Percentiles rank a stretch among this genome's conserved stretches.
Conservation (phyloP, 192 early-diverging fungal genomes). For the Gonapodya prolifera region DNA sequence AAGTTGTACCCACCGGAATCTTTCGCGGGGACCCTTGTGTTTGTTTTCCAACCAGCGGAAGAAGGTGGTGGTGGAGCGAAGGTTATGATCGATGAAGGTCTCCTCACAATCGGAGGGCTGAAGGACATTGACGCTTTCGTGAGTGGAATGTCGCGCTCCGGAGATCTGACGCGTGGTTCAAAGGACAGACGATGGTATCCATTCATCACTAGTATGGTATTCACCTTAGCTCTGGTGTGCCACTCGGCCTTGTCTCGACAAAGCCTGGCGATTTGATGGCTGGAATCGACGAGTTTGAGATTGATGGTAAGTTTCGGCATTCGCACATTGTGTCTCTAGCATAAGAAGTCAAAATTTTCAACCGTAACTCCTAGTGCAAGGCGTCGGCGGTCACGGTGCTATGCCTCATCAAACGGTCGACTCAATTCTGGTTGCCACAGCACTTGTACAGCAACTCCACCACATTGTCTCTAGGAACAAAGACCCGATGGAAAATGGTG, state of each 20-base stretch:
- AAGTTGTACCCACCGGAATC: not conserved
- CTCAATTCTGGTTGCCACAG: not conserved
- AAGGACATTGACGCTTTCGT: slow-evolving; percentile 1
- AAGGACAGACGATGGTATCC: not conserved
- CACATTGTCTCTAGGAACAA: not conserved
- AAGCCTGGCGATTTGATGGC: not conserved
- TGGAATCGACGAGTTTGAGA: not conserved
- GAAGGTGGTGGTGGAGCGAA: not conserved
- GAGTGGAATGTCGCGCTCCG: too few species aligned
- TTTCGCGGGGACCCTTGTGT: not conserved
- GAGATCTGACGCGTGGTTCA: too few species aligned
- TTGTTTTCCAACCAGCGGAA: not conserved
- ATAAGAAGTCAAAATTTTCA: not conserved
- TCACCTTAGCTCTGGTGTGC: not conserved
- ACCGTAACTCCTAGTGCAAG: too few species aligned
- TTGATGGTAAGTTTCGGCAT: slow-evolving; percentile 1
- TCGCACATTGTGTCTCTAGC: not conserved
- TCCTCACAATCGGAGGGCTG: not conserved
- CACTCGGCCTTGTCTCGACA: not conserved
- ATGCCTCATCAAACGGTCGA: not conserved
- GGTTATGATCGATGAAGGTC: not conserved
- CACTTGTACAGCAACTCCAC: not conserved
- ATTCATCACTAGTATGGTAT: not conserved
- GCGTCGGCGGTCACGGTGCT: not conserved
- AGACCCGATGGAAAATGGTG: not conserved